phyloP scores from a whole-genome alignment of 805 yeast species.

The Torulaspora delbrueckii region DNA sequence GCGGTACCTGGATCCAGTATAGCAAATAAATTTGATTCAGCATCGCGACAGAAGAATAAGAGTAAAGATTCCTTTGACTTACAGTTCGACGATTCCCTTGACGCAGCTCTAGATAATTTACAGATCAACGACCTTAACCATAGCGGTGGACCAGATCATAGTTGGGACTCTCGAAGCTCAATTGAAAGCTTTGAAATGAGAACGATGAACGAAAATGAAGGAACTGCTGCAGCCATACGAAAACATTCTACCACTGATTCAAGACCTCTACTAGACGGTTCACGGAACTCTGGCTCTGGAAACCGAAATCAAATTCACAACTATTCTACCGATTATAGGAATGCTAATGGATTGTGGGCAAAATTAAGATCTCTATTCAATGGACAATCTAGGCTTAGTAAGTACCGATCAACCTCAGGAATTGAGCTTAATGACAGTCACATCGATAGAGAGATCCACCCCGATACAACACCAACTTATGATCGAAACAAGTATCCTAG shows the following conservation, averaged over 20 bases:
- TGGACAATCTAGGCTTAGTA: slow-evolving; percentile 4
- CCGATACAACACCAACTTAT: slow-evolving; percentile 38
- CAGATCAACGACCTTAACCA: slow-evolving; percentile 39
- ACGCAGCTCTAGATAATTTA: slow-evolving; percentile 55
- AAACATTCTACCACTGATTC: slow-evolving; percentile 21
- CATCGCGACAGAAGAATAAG: slow-evolving; percentile 10
- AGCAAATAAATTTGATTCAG: slow-evolving; percentile 8
- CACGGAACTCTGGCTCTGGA: slow-evolving; percentile 2
- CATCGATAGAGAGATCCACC: slow-evolving; percentile 40
- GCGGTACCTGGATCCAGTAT: slow-evolving; percentile 20
- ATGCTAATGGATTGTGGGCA: slow-evolving; percentile 2
- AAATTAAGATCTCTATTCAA: slow-evolving; percentile 6
- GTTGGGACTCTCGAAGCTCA: slow-evolving; percentile 27
- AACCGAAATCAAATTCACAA: neutral
- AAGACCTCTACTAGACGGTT: slow-evolving; percentile 15
- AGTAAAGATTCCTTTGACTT: slow-evolving; percentile 51
- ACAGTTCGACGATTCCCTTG: slow-evolving; percentile 58
- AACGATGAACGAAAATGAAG: slow-evolving; percentile 18
- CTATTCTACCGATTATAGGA: neutral
- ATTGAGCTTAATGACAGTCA: slow-evolving; percentile 17
- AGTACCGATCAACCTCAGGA: slow-evolving; percentile 13
- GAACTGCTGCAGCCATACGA: slow-evolving; percentile 6
- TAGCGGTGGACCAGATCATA: slow-evolving; percentile 32
- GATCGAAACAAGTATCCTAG: slow-evolving; percentile 43
- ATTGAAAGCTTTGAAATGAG: slow-evolving; percentile 31